Percentiles rank a stretch among this genome's conserved stretches.
Evolutionary conservation across 495 filamentous ascomycete genomes (phyloP).

Genomic region (Neurospora sp.): DNA sequence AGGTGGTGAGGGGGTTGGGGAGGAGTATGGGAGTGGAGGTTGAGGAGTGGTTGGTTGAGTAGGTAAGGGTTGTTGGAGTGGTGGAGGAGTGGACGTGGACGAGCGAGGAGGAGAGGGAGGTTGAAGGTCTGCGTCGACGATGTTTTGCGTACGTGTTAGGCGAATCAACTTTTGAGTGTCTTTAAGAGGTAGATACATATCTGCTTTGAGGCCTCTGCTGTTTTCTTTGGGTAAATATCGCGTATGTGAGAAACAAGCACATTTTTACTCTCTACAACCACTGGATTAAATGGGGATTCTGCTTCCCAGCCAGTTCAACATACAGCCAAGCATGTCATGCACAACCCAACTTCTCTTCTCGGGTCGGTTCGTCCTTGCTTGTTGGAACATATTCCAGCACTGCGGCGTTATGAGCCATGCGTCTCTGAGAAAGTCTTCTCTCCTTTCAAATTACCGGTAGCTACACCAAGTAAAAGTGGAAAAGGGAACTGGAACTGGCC

Average conservation of each 20-base stretch:
- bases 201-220: not conserved
- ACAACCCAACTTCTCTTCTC: not conserved
- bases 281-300: no score
- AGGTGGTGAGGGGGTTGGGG: conserved; percentile 52
- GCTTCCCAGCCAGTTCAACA: not conserved
- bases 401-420: not conserved
- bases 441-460: not conserved
- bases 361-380: not conserved
- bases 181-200: not conserved
- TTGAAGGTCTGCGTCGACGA: not conserved
- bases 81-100: not conserved
- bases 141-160: not conserved
- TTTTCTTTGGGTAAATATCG: not conserved
- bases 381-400: not conserved
- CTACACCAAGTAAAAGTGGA: not conserved
- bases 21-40: conserved; percentile 63
- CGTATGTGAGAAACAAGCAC: not conserved
- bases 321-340: not conserved
- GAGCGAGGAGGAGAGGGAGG: not conserved
- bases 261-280: no score
- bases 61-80: not conserved
- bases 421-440: not conserved
- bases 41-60: conserved; percentile 60
- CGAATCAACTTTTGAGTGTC: not conserved
- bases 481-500: not conserved